Evolutionary conservation across 169 alveolate species (phyloP), one percentile per base, ranked within the genome.

Genomic region (Blepharisma undulans): DNA sequence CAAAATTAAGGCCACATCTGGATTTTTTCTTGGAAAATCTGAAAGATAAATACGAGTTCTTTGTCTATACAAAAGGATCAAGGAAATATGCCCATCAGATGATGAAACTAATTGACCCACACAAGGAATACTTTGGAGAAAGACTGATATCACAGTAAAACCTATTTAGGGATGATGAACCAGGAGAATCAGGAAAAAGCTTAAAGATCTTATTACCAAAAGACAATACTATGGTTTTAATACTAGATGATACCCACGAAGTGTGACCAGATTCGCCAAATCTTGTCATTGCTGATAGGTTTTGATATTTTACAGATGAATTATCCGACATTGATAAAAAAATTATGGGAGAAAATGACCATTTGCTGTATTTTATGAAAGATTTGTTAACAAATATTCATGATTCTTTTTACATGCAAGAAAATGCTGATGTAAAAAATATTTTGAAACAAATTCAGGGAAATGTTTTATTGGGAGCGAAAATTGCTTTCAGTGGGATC

Each of bases 31-130:
- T 82, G 22, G 34, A 32, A 21, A 21, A 22, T 30, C 29, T 82
- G 32, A 36, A 22, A 4, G 34, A 82, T 22, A 21, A 32, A 19
- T 82, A 82, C n/a, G 78, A 82, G 76, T 22, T 82, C 61, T 82
- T 72, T 59, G 89, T 82, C 60, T 82, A 82, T 30, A 82, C 89
- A 36, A 82, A 32, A 72, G 89, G 89, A 22, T 21, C 78, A 22
- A 72, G 60, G 33, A 82, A 82, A 22, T 82, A 82, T 30, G 89
- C 89, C 33, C 33, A 82, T 16, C 78, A 34, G 16, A 82, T 82
- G 22, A 33, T 82, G 22, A 22, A 82, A 21, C 27, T 82, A 4
- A 25, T 82, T 60, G 89, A 82, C 89, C 89, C 89, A 22, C 34
- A 82, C 27, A 72, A 60, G 16, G 48, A 82, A 8, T 82, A 82